Evolutionary conservation across 768 basidiomycete genomes (phyloP).

Genomic region (Suillus variegatus): DNA sequence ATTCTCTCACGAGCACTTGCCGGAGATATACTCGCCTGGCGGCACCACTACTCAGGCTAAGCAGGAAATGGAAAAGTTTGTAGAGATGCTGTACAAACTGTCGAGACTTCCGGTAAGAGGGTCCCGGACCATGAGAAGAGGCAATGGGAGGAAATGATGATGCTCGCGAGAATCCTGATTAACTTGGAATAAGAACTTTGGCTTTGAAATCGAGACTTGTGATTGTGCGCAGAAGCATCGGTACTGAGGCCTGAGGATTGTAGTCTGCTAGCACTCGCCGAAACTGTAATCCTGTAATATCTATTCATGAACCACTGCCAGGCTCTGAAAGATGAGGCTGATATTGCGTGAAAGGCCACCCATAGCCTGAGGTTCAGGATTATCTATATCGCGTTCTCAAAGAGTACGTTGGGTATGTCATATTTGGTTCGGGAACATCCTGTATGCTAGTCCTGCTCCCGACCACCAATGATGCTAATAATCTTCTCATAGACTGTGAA

Average conservation of each 20-base stretch:
- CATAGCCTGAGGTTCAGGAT: background rate
- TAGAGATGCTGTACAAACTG: too few relatives aligned
- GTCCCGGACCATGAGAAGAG: slow-evolving; percentile 18
- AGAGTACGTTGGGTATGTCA: background rate
- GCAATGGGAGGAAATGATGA: slow-evolving; percentile 23
- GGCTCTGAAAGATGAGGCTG: background rate
- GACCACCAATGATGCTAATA: slow-evolving; percentile 52
- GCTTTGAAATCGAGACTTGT: background rate
- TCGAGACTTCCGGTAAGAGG: too few relatives aligned
- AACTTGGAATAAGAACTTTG: background rate
- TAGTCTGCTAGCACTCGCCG: background rate
- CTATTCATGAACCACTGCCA: background rate
- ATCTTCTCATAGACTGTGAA: slow-evolving; percentile 91
- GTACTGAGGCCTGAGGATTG: background rate
- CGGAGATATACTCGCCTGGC: slow-evolving; percentile 18
- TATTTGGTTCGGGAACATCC: background rate
- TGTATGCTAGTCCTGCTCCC: slow-evolving; percentile 14
- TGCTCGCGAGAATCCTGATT: slow-evolving; percentile 20
- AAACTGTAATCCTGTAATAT: background rate
- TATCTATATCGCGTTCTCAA: background rate
- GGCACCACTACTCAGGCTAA: slow-evolving; percentile 14
- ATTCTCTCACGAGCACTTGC: slow-evolving; percentile 18
- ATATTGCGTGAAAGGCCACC: background rate
- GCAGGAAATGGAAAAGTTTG: slow-evolving; percentile 12
- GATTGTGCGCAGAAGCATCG: background rate